Base-by-base conservation (phyloP, 1,139 yeast species). In the Kluyveromyces marxianus region DNA sequence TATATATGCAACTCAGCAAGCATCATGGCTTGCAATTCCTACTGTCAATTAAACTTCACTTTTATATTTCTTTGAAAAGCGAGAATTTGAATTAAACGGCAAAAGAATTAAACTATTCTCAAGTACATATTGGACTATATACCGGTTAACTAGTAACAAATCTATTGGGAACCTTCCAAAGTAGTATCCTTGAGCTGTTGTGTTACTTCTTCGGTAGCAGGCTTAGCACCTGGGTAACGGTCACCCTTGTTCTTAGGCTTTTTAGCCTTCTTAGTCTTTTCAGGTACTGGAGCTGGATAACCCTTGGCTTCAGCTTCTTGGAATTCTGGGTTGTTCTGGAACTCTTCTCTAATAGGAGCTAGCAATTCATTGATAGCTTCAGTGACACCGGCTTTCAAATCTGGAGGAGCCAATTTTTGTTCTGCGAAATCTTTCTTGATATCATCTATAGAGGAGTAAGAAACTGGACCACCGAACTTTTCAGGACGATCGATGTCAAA, bases 381-480 rank as follows among this genome's bases (percentile, higher is more conserved):
- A 44, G 95, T 74, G 46, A 92, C 92, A 67, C 98, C 98, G 7
- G 83, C 69, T 69, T 94, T 94, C 68, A 94, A 79, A 67, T 94
- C 99, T 37, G 89, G 94, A 32, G 99, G 97, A 40, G 94, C 77
- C 60, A 94, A 76, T 61, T 77, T 77, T 59, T 83, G 85, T 28
- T 75, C 73, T 42, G 76, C 81, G 67, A 76, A 94, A 57, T 84
- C 96, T 35, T 71, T 69, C 65, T 83, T 83, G 59, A 92, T 72
- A 33, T 78, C 74, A n/a, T 77, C 89, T 55, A 87, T 72, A 27
- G 86, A 74, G 41, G 65, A 65, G 75, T 79, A 94, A 42, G 82
- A 72, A 49, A 92, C 73, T 55, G 95, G 83, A 44, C 98, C 99
- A 56, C 99, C 98, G 66, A 87, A 94, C 70, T 92, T 83, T 63